phyloP scores from a whole-genome alignment of 441 rosid genomes.

The Erysimum cheiri region DNA sequence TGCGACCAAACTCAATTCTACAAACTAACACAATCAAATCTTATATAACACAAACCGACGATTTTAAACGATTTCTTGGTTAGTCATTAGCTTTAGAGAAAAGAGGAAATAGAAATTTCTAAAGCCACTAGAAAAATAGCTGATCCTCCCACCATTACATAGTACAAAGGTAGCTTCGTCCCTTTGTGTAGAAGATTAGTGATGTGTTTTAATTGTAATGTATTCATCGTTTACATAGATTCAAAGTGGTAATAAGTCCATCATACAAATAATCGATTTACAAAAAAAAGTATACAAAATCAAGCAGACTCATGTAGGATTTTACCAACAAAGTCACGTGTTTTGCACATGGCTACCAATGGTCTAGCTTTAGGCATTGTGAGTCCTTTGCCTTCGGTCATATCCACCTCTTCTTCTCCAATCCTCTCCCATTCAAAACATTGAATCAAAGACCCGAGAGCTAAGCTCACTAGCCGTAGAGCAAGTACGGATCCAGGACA shows the following conservation, averaged over 20 bases:
- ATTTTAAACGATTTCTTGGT: too few species aligned
- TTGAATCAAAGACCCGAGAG: constrained; percentile 35
- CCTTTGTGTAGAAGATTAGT: too few species aligned
- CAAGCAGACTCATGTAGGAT: constrained; percentile 5
- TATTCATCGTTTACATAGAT: neutral
- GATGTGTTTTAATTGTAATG: neutral
- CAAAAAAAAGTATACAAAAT: neutral
- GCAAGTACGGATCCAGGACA: constrained; percentile 38
- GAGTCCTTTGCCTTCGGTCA: constrained; percentile 34
- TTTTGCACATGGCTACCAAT: constrained; percentile 33
- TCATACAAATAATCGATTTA: neutral
- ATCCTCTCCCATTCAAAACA: constrained; percentile 39
- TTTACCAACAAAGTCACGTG: constrained; percentile 15
- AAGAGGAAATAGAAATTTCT: too few species aligned
- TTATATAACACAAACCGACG: too few species aligned
- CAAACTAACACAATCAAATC: too few species aligned
- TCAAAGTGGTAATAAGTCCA: neutral
- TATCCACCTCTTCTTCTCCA: constrained; percentile 27
- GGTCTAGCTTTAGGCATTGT: constrained; percentile 36
- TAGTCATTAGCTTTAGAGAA: too few species aligned
- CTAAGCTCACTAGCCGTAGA: constrained; percentile 22
- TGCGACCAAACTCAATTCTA: too few species aligned
- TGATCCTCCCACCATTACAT: too few species aligned
- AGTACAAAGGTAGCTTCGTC: too few species aligned
- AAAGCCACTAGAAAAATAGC: too few species aligned